Percentiles rank a stretch among this genome's conserved stretches.
Conservation (phyloP, 805 yeast species). For the Schwanniomyces yamadae region DNA sequence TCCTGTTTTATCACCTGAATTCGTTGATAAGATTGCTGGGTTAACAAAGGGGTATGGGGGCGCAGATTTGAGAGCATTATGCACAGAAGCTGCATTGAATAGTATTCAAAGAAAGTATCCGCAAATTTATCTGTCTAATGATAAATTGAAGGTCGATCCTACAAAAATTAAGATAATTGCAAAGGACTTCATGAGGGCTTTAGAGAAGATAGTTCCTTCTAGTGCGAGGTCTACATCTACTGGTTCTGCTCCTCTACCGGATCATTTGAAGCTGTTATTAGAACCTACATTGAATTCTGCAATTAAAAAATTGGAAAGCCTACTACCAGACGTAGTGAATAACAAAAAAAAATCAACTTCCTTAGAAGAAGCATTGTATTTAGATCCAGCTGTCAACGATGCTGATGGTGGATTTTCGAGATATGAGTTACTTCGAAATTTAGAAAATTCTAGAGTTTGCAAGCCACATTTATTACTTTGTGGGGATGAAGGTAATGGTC, state of each 20-base stretch:
- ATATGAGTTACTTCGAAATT: constrained; percentile 55
- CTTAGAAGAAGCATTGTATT: constrained; percentile 67
- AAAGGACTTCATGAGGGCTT: constrained; percentile 80
- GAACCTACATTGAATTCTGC: constrained; percentile 48
- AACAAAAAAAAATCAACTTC: constrained; percentile 48
- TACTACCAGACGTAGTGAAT: constrained; percentile 55
- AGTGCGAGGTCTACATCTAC: constrained; percentile 81
- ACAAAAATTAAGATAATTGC: constrained; percentile 68
- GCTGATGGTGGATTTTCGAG: constrained; percentile 65
- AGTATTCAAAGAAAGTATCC: constrained; percentile 92
- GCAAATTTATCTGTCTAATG: constrained; percentile 77
- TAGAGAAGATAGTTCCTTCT: constrained; percentile 87
- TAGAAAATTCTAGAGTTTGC: constrained; percentile 63
- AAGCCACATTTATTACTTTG: constrained; percentile 76
- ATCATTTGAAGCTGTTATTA: constrained; percentile 63
- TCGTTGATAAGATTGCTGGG: constrained; percentile 66
- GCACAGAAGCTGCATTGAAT: constrained; percentile 93
- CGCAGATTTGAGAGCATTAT: constrained; percentile 90
- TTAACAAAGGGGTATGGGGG: constrained; percentile 97
- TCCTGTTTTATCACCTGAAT: constrained; percentile 60
- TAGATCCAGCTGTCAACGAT: constrained; percentile 55
- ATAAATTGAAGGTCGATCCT: constrained; percentile 74
- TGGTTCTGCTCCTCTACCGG: constrained; percentile 77
- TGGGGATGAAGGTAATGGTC: constrained; percentile 82
- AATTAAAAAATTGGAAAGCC: constrained; percentile 45